Base-by-base conservation (phyloP, 1,284 basidiomycete species). In the Sporisorium reilianum region DNA sequence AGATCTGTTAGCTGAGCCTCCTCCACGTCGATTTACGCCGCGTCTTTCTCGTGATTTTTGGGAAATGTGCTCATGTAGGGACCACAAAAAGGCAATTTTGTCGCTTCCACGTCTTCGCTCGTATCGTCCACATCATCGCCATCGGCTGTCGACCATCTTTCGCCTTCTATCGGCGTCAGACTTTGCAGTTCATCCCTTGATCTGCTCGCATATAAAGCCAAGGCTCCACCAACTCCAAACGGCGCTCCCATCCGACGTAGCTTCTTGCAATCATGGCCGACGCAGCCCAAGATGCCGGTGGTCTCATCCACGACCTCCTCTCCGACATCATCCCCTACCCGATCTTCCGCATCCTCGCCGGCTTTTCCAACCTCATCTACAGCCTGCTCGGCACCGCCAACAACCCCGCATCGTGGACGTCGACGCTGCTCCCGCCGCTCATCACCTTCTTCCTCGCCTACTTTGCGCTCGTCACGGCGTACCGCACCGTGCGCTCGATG, bases 401-500 rank as follows among this genome's bases (percentile, higher is more conserved):
- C 55, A 64, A 78, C 30, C 77, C 78, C 2, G 36, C 73, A 38
- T 80, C 78, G 23, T 80, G 78, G 78, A 42, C 64, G 2, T 76
- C 70, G 5, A 77, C 74, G 2, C 54, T 80, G 23, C 62, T 80
- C 1, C 77, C 78, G 1, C 78, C 78, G 20, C 66, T 80, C 23
- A 36, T 80, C 56, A 70, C 77, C 51, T 73, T 80, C 56, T 70
- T 77, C 44, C 51, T 76, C 48, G 74, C 74, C 45, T 80, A 80
- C 58, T 63, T 71, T 49, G 69, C 77, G 18, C 71, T 80, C 30
- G 36, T 80, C 6, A 68, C 75, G 34, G 78, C 74, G 23, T 80
- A 80, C 48, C 53, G 76, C 14, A 77, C 76, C 18, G 63, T 75
- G 18, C 53, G 77, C 14, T 66, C 55, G 25, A 74, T 75, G 58